These are phyloP conservation scores for Sungouiella thailandica DNA, from an alignment of 805 yeast species.

Conservation along the genomic window DNA sequence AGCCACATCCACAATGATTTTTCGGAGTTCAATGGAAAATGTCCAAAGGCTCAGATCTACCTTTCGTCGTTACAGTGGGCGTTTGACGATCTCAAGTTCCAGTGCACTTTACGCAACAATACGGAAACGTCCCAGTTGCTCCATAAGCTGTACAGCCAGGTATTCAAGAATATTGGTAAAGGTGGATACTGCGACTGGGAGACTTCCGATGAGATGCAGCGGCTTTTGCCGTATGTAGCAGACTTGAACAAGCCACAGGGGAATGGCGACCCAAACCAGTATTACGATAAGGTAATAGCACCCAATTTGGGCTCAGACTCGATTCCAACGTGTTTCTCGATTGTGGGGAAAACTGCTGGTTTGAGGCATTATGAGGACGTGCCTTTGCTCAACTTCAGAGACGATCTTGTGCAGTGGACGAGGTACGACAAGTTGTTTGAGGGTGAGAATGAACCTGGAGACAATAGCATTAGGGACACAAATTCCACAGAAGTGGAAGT, in stretches of 20 bases:
- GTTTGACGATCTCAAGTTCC: slow-evolving; percentile 52
- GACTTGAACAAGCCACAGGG: slow-evolving; percentile 16
- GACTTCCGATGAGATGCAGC: slow-evolving; percentile 10
- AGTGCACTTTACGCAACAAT: slow-evolving; percentile 38
- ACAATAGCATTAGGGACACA: too few relatives aligned
- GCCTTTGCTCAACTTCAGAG: too few relatives aligned
- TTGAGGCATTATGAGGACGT: too few relatives aligned
- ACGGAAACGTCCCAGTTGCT: slow-evolving; percentile 12
- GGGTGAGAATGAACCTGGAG: too few relatives aligned
- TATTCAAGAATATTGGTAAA: slow-evolving; percentile 12
- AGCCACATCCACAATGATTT: slow-evolving; percentile 50
- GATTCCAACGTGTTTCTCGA: slow-evolving; percentile 26
- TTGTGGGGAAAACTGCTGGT: too few relatives aligned
- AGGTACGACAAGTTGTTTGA: too few relatives aligned
- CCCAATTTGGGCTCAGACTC: slow-evolving; percentile 3
- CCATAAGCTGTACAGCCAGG: slow-evolving; percentile 14
- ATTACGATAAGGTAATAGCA: slow-evolving; percentile 3
- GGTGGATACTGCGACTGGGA: slow-evolving; percentile 13
- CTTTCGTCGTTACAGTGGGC: slow-evolving; percentile 49
- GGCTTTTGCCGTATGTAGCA: slow-evolving; percentile 25
- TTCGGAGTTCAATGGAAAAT: slow-evolving; percentile 23
- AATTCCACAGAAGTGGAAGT: too few relatives aligned
- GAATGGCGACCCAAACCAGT: slow-evolving; percentile 5
- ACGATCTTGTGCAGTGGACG: too few relatives aligned
- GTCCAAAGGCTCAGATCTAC: slow-evolving; percentile 21